A percentile compares a stretch with the other conserved stretches of the same genome.
Conservation (phyloP, 2,329 filamentous ascomycete genomes). For the Bertia moriformis region DNA sequence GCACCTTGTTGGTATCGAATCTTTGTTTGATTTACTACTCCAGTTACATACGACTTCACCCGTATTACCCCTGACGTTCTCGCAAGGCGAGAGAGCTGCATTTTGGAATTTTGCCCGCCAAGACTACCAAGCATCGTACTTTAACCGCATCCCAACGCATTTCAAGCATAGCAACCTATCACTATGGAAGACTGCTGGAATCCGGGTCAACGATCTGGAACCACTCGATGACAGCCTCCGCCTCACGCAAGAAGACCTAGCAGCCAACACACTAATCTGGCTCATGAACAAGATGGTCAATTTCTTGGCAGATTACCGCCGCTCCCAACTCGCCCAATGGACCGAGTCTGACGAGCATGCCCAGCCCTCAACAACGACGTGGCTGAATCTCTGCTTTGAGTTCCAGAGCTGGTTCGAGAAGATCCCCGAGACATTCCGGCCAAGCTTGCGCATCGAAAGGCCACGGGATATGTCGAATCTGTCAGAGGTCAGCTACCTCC, state of each 20-base stretch:
- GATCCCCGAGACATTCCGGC: background rate
- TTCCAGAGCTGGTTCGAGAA: background rate
- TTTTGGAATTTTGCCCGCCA: background rate
- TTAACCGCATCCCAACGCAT: background rate
- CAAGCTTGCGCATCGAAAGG: background rate
- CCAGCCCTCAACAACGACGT: background rate
- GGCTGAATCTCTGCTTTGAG: background rate
- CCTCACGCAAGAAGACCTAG: background rate
- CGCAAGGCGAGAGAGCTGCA: background rate
- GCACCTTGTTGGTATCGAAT: background rate
- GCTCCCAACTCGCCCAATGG: background rate
- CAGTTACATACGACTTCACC: background rate
- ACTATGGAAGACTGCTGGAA: background rate
- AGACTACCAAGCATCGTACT: background rate
- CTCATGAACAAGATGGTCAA: background rate
- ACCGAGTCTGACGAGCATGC: background rate
- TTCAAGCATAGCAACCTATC: background rate
- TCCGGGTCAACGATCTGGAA: background rate
- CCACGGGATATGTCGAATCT: background rate
- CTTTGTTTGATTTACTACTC: background rate
- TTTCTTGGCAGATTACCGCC: background rate
- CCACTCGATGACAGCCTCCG: background rate
- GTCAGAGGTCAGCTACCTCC: background rate
- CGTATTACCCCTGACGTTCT: background rate
- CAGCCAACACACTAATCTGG: background rate